phyloP scores from a whole-genome alignment of 192 early-diverging fungal species.

The Rhizoclosmatium globosum region DNA sequence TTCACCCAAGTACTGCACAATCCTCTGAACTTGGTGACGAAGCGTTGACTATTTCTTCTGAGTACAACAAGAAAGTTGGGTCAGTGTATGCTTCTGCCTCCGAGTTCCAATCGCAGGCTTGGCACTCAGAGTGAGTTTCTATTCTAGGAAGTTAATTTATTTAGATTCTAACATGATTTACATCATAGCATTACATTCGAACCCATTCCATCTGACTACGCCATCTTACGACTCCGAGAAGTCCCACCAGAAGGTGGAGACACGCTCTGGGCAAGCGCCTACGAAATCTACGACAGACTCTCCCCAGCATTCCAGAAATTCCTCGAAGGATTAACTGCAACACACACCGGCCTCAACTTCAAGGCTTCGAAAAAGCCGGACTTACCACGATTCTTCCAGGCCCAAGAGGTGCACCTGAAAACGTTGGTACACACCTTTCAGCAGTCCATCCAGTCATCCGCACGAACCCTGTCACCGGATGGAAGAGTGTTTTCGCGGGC shows the following conservation, averaged over 20 bases:
- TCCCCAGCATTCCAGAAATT: no score
- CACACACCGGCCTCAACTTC: conserved; percentile 47
- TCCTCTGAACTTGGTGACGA: background rate
- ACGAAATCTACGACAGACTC: conserved; percentile 40
- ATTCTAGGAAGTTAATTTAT: background rate
- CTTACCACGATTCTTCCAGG: background rate
- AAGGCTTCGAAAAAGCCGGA: background rate
- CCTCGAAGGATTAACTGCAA: conserved; percentile 65
- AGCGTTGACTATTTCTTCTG: background rate
- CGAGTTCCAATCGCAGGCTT: background rate
- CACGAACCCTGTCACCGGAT: no score
- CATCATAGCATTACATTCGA: conserved; percentile 23
- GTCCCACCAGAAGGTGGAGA: background rate
- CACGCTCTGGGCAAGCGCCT: conserved; percentile 11
- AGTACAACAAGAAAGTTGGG: background rate
- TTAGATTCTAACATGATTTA: background rate
- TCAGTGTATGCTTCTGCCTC: background rate
- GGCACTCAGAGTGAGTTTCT: background rate
- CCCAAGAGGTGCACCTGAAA: conserved; percentile 17
- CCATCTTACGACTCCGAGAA: conserved; percentile 2
- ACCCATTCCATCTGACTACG: conserved; percentile 9
- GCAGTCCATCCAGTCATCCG: conserved; percentile 49
- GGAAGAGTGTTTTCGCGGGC: conserved; percentile 63
- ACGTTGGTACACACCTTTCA: conserved; percentile 22
- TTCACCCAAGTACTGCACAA: background rate